Percentiles rank a stretch among this genome's conserved stretches.
These are phyloP conservation scores for Neotropicomus parvogracilis DNA, from an alignment of 1,284 basidiomycete genomes.

Conservation along the genomic window DNA sequence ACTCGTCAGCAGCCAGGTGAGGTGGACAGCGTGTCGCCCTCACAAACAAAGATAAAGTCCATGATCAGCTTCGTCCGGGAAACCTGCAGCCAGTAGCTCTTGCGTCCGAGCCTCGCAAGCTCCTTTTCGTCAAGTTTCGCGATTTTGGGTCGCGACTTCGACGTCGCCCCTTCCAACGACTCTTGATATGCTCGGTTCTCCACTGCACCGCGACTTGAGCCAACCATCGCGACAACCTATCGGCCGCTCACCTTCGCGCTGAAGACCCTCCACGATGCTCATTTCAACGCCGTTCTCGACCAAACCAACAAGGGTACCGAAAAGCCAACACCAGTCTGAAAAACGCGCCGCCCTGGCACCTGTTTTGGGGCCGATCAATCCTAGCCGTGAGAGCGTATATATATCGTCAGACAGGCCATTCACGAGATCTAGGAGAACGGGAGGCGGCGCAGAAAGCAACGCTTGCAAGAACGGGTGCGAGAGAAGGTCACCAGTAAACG, in stretches of 20 bases:
- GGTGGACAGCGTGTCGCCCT: constrained; percentile 33
- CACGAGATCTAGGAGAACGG: constrained; percentile 73
- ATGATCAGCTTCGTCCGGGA: constrained; percentile 67
- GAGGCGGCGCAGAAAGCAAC: constrained; percentile 73
- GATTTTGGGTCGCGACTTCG: constrained; percentile 59
- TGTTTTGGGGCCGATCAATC: constrained; percentile 56
- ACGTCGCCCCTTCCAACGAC: constrained; percentile 67
- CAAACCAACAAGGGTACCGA: constrained; percentile 68
- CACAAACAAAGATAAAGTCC: constrained; percentile 82
- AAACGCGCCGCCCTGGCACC: constrained; percentile 68
- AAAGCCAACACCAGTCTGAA: constrained; percentile 81
- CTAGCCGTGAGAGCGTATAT: constrained; percentile 67
- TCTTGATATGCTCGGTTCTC: constrained; percentile 69
- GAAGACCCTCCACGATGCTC: constrained; percentile 57
- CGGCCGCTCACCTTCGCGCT: constrained; percentile 51
- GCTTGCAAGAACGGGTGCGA: constrained; percentile 61
- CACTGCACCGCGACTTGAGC: constrained; percentile 40
- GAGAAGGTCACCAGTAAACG: constrained; percentile 23
- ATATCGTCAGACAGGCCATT: constrained; percentile 72
- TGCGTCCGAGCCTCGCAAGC: constrained; percentile 57
- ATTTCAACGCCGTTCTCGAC: constrained; percentile 78
- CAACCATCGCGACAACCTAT: not conserved
- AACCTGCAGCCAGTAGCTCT: constrained; percentile 72
- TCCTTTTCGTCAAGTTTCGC: constrained; percentile 69
- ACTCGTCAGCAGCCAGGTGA: constrained; percentile 6